Evolutionary conservation across 2,329 filamentous ascomycete species (phyloP).

Genomic region (Trichoderma citrinoviride): DNA sequence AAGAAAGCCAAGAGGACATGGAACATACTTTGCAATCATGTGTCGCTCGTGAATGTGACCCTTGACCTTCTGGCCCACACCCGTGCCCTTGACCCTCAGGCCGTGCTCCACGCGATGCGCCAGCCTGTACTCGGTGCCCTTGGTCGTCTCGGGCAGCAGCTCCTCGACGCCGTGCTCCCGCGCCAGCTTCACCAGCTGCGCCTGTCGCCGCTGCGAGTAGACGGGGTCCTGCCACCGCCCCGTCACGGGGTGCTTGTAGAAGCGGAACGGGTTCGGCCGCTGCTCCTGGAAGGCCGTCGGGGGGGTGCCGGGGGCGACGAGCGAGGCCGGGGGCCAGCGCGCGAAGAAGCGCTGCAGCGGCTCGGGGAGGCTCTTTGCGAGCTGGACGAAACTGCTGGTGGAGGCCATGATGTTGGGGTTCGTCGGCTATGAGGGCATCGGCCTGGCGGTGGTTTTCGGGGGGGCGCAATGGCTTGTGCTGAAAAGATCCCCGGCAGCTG

Average conservation of each 20-base stretch:
- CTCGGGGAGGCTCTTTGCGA: conserved; percentile 71
- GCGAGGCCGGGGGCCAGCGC: conserved; percentile 73
- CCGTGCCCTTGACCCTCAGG: conserved; percentile 84
- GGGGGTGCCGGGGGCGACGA: conserved; percentile 47
- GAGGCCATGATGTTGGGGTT: conserved; percentile 32
- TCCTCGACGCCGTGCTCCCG: conserved; percentile 75
- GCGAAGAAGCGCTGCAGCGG: conserved; percentile 84
- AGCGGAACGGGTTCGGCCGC: conserved; percentile 76
- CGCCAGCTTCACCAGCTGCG: conserved; percentile 85
- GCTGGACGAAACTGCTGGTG: conserved; percentile 46
- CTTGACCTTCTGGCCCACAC: conserved; percentile 90
- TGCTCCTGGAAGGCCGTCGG: conserved; percentile 53
- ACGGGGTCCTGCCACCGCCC: conserved; percentile 80
- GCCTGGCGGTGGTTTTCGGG: neutral
- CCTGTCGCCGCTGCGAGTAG: conserved; percentile 82
- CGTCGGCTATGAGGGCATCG: conserved; percentile 12
- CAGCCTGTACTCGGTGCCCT: conserved; percentile 70
- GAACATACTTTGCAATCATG: conserved; percentile 68
- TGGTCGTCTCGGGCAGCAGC: conserved; percentile 71
- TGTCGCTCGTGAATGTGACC: conserved; percentile 90
- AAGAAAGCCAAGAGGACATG: neutral
- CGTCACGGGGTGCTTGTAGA: conserved; percentile 73
- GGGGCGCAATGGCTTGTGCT: neutral
- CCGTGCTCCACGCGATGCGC: conserved; percentile 74
- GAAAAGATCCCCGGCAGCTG: neutral